Base-by-base conservation (phyloP, 805 yeast species). In the Lipomyces kockii region DNA sequence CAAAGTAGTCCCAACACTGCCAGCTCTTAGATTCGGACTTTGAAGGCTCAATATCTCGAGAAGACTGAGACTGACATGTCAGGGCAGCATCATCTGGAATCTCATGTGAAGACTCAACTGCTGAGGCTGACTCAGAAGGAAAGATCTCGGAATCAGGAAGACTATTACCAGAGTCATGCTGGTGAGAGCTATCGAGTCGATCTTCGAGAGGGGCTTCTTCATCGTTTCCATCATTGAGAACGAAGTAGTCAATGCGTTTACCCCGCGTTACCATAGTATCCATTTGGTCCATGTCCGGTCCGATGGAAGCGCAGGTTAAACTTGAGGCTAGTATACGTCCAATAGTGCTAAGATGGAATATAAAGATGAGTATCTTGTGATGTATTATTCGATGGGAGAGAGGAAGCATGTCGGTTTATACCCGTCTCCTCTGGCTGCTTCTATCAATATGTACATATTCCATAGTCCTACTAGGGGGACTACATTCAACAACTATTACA, bases 191-290 rank as follows among this genome's bases (percentile, higher is more conserved):
- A 7, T 0, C 7, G 7, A 49, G 53, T 49, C 53, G 53, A 49
- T 49, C 53, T 49, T 49, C 53, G 25, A 49, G 53, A 49, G 53
- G 25, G 53, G 53, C 53, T 49, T 49, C 53, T 49, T 49, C 53
- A 49, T 49, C 53, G 25, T 2, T 49, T 49, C 53, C 53, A 2
- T 49, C 27, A 49, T 49, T 49, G 53, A 49, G 52, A 49, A 49
- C 53, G 53, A 49, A 49, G 53, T 49, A 49, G 53, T 9, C 25
- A n/a, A 49, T 49, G 53, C 25, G 53, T 49, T 49, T 49, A 49
- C 53, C 53, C n/a, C 53, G 53, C 53, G 53, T 49, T 49, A 49
- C 53, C 53, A 49, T 49, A 2, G 53, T 49, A n/a, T 49, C 53
- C 53, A 49, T 49, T 49, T 49, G 53, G 6, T 49, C 53, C 25